A percentile compares a stretch with the other conserved stretches of the same genome.
These are phyloP conservation scores for Ceratocystis eucalypticola DNA, from an alignment of 2,329 filamentous ascomycete species.

Conservation along the genomic window DNA sequence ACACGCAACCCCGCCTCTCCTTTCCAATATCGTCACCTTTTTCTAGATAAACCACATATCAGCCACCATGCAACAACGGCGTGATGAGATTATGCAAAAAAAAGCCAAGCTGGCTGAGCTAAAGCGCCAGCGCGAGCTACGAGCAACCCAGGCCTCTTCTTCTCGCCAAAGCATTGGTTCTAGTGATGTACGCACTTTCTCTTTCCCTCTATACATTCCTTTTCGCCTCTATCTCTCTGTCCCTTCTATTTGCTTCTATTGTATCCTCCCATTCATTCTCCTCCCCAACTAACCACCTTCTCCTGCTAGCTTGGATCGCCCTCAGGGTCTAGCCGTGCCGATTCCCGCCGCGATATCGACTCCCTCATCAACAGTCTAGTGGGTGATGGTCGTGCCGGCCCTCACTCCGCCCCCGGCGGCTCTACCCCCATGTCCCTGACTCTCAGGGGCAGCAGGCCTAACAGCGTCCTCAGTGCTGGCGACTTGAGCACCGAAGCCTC, in stretches of 20 bases:
- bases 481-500: slow-evolving; percentile 66
- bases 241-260: too few species aligned
- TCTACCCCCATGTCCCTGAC: slow-evolving; percentile 44
- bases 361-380: slow-evolving; percentile 73
- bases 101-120: slow-evolving; percentile 94
- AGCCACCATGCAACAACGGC: slow-evolving; percentile 50
- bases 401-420: slow-evolving; percentile 48
- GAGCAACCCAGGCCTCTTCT: slow-evolving; percentile 60
- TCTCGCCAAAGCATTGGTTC: slow-evolving; percentile 52
- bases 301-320: slow-evolving; percentile 14
- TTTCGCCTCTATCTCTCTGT: slow-evolving; percentile 10
- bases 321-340: slow-evolving; percentile 37
- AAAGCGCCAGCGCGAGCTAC: slow-evolving; percentile 77
- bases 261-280: slow-evolving; percentile 4
- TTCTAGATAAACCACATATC: not conserved
- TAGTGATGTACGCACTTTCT: slow-evolving; percentile 51
- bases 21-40: not conserved
- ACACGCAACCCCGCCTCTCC: slow-evolving; percentile 1
- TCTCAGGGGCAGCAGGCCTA: slow-evolving; percentile 60
- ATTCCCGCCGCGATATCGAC: slow-evolving; percentile 65
- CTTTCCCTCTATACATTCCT: not conserved
- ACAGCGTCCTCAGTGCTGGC: slow-evolving; percentile 70
- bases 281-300: not conserved
- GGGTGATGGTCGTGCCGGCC: slow-evolving; percentile 59
- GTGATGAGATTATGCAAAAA: slow-evolving; percentile 93